Evolutionary conservation across 805 yeast species (phyloP).

Genomic region (Suhomyces prunicola): DNA sequence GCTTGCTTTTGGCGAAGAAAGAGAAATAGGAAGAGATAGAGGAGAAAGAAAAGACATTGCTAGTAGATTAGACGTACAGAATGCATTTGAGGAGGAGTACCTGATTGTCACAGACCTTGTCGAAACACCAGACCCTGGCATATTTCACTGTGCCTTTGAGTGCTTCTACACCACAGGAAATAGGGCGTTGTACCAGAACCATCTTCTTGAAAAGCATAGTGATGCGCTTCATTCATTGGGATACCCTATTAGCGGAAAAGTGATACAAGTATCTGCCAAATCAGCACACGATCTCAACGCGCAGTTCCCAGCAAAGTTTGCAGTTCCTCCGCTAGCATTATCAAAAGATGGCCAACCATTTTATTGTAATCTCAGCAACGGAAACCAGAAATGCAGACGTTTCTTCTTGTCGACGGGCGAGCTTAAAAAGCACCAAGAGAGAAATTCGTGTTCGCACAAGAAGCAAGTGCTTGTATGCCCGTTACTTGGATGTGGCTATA

Average conservation of each 20-base stretch:
- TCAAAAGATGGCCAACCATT: conserved; percentile 18
- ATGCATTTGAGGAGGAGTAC: conserved; percentile 22
- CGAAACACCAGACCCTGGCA: not conserved
- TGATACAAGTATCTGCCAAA: not conserved
- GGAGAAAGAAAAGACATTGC: not conserved
- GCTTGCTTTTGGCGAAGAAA: not conserved
- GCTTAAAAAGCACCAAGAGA: conserved; percentile 16
- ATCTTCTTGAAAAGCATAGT: conserved; percentile 21
- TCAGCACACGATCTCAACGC: conserved; percentile 9
- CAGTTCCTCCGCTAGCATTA: conserved; percentile 21
- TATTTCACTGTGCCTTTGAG: conserved; percentile 24
- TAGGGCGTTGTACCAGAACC: conserved; percentile 21
- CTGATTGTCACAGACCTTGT: conserved; percentile 13
- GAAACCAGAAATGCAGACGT: conserved; percentile 13
- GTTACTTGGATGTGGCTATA: conserved; percentile 37
- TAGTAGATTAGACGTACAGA: too few relatives aligned
- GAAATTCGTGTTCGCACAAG: conserved; percentile 23
- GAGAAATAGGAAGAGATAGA: not conserved
- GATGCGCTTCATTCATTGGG: conserved; percentile 18
- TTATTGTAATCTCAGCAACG: conserved; percentile 10
- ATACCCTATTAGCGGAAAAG: conserved; percentile 17
- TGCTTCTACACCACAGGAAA: conserved; percentile 31
- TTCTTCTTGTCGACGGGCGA: conserved; percentile 15
- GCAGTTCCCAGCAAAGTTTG: conserved; percentile 22
- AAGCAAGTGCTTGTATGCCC: conserved; percentile 37